Percentiles rank a stretch among this genome's conserved stretches.
These are phyloP conservation scores for Xerocomus minutiporus DNA, from an alignment of 1,284 basidiomycete genomes.

Conservation along the genomic window DNA sequence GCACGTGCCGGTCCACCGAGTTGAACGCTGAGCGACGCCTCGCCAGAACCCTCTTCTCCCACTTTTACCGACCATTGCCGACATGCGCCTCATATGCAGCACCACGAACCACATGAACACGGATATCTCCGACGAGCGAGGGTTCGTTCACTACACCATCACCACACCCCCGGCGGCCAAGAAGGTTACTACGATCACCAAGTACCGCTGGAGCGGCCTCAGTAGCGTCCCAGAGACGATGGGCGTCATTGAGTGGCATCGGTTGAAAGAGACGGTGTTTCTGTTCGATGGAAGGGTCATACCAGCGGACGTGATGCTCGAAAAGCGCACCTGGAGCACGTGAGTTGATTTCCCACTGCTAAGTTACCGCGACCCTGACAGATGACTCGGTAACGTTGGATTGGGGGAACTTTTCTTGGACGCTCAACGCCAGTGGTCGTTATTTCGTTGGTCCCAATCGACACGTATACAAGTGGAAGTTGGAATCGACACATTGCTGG, in stretches of 20 bases:
- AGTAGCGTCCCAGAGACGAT: conserved; percentile 18
- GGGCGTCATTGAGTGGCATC: conserved; percentile 30
- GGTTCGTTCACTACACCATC: conserved; percentile 20
- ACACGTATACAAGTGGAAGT: conserved; percentile 28
- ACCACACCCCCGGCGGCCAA: conserved; percentile 17
- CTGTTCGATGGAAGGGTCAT: conserved; percentile 16
- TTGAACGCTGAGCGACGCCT: neutral
- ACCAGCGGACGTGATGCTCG: conserved; percentile 11
- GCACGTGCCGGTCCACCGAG: neutral
- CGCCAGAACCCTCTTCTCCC: neutral
- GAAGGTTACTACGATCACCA: conserved; percentile 28
- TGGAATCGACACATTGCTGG: conserved; percentile 18
- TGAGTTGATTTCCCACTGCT: conserved; percentile 2
- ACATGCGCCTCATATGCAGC: conserved; percentile 22
- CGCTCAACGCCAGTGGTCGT: conserved; percentile 16
- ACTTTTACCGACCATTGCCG: neutral
- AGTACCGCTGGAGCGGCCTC: conserved; percentile 16
- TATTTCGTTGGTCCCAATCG: conserved; percentile 24
- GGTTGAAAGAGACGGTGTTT: conserved; percentile 12
- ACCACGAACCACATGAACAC: conserved; percentile 20
- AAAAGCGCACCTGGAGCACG: conserved; percentile 11
- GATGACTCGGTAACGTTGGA: neutral
- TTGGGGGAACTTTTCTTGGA: no score
- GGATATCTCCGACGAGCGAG: conserved; percentile 23
- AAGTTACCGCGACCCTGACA: neutral